Conservation (phyloP, 371 early-diverging fungal genomes). For the Coemansia sp. region DNA sequence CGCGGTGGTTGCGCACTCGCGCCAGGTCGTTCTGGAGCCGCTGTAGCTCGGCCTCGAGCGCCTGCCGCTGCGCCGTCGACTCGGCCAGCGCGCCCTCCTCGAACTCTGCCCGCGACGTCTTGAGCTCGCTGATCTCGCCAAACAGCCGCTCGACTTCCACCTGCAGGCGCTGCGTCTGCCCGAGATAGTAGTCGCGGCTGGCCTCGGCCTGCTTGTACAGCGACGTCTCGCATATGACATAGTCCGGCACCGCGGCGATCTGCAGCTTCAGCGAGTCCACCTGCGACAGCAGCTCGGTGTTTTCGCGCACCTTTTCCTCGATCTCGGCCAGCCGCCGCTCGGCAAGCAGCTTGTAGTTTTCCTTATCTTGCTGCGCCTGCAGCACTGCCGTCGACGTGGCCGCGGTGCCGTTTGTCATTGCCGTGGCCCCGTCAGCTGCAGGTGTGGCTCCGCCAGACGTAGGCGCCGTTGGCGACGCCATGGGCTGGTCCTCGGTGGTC, state of each 20-base stretch:
- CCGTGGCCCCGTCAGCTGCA: not conserved
- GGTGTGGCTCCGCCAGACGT: conserved; percentile 2
- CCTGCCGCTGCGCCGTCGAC: conserved; percentile 65
- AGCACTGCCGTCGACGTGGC: conserved; percentile 3
- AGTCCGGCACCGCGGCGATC: conserved; percentile 55
- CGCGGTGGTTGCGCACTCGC: conserved; percentile 76
- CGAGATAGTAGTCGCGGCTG: conserved; percentile 56
- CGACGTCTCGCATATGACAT: conserved; percentile 51
- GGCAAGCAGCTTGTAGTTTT: conserved; percentile 53
- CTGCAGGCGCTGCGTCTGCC: conserved; percentile 56
- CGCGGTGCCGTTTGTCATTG: conserved; percentile 5
- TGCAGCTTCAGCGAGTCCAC: conserved; percentile 57
- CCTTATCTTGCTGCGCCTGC: conserved; percentile 34
- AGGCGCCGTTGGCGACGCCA: not conserved
- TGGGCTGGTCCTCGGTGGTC: not conserved
- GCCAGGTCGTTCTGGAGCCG: conserved; percentile 72
- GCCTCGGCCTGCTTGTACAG: conserved; percentile 56
- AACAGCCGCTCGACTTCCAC: conserved; percentile 54
- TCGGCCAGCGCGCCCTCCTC: conserved; percentile 55
- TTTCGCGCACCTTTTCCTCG: conserved; percentile 55
- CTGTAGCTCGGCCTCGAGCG: conserved; percentile 65
- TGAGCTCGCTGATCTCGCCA: conserved; percentile 71
- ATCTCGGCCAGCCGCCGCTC: conserved; percentile 59
- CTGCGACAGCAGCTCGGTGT: conserved; percentile 52
- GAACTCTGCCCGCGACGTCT: conserved; percentile 58